phyloP scores from a whole-genome alignment of 2,329 filamentous ascomycete genomes.

The Pestalotiopsis sp. region DNA sequence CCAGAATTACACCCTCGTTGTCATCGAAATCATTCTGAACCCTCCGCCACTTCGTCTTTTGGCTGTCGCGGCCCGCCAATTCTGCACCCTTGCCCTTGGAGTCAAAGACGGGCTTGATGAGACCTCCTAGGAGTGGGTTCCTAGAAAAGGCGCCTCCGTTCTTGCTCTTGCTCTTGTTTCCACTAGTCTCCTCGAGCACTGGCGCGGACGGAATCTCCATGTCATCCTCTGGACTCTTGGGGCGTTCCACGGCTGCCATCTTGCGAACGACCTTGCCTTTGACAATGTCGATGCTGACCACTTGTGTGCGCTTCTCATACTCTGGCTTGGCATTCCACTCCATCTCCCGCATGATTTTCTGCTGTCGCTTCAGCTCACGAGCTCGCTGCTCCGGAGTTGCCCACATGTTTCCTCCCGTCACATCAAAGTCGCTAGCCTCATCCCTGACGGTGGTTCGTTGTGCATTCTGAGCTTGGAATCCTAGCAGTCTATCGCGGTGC shows the following conservation, averaged over 20 bases:
- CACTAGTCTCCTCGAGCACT: constrained; percentile 34
- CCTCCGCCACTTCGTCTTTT: constrained; percentile 54
- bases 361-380: constrained; percentile 81
- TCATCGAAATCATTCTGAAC: constrained; percentile 63
- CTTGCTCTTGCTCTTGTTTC: constrained; percentile 30
- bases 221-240: constrained; percentile 53
- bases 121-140: constrained; percentile 67
- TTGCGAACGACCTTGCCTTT: constrained; percentile 75
- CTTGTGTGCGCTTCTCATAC: constrained; percentile 84
- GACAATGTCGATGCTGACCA: constrained; percentile 82
- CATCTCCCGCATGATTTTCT: constrained; percentile 80
- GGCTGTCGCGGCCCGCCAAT: constrained; percentile 44
- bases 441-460: constrained; percentile 83
- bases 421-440: constrained; percentile 71
- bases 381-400: constrained; percentile 82
- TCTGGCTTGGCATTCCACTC: constrained; percentile 85
- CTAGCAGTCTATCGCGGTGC: constrained; percentile 79
- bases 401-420: constrained; percentile 71
- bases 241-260: constrained; percentile 66
- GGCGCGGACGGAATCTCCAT: constrained; percentile 23
- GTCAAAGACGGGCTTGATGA: constrained; percentile 67
- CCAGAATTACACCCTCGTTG: constrained; percentile 61
- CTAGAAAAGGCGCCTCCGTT: constrained; percentile 65
- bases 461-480: constrained; percentile 85
- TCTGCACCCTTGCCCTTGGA: constrained; percentile 53